Evolutionary conservation across 73 alveolate genomes (phyloP), one percentile per base, ranked within the genome.

Genomic region (Diophrys appendiculata): DNA sequence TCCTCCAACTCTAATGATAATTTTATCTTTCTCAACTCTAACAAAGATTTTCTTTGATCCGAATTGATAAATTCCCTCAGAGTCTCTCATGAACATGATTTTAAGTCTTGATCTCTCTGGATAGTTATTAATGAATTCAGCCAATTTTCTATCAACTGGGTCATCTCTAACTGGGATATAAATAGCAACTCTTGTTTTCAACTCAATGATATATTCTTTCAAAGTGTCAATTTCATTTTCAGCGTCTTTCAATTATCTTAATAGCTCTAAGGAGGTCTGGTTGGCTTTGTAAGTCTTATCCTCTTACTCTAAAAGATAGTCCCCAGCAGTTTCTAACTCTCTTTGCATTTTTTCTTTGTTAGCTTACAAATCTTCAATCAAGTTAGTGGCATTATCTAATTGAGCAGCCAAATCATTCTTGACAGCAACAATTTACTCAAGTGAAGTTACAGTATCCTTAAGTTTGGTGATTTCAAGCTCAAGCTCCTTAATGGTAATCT

Each of bases 1-100:
- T 64, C 95, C 95, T 29, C 95, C 95, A 64, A 88, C 90, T 52
- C 95, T 77, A 52, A 88, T 87, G 79, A 67, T 80, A 54, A 88
- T 87, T 78, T 83, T 88, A 64, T 87, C 95, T 69, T 88, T 88
- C 27, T 88, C 95, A 11, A 88, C 92, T 43, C 55, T 73, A 8
- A 73, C 81, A 29, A 29, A 73, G 54, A 73, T 33, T 18, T 43
- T 43, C 72, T 73, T 73, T 3, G 14, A 13, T 11, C 81, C 81
- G 54, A 73, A 88, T 53, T 69, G 73, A 73, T 88, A 88, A 27
- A 88, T 77, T 34, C 95, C 95, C 13, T 70, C 89, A 54, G 88
- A 81, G 33, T 88, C 95, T 83, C 95, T 82, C 72, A 88, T 68
- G 88, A 88, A 88, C 90, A 87, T 87, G 76, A 88, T 77, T 73